phyloP scores from a whole-genome alignment of 1,139 yeast genomes.

The Saccharomyces hybrid region DNA sequence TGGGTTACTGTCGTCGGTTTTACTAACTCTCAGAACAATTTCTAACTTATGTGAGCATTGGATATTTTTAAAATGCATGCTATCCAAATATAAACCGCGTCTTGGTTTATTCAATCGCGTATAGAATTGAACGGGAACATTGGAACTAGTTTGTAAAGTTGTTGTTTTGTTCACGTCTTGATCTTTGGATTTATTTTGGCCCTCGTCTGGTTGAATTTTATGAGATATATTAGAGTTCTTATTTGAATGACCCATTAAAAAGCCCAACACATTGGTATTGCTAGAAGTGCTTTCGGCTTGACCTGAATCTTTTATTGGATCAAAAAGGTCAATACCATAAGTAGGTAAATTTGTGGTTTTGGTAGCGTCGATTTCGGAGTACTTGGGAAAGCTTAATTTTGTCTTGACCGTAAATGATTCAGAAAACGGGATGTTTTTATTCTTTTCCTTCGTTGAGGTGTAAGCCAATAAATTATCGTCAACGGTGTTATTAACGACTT shows the following conservation, averaged over 20 bases:
- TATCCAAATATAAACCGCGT: slow-evolving; percentile 53
- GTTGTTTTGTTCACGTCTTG: neutral
- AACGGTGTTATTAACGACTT: slow-evolving; percentile 50
- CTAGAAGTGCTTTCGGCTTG: neutral
- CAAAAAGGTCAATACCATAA: slow-evolving; percentile 25
- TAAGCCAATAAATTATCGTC: slow-evolving; percentile 55
- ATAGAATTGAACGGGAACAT: slow-evolving; percentile 10
- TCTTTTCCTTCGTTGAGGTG: slow-evolving; percentile 34
- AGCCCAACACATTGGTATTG: slow-evolving; percentile 4
- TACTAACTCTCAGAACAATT: slow-evolving; percentile 65
- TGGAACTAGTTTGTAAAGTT: slow-evolving; percentile 10
- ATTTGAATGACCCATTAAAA: slow-evolving; percentile 4
- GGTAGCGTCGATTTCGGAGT: slow-evolving; percentile 9
- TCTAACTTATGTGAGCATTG: slow-evolving; percentile 68
- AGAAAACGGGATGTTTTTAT: slow-evolving; percentile 19
- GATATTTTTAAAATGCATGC: slow-evolving; percentile 55
- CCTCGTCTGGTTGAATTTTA: neutral
- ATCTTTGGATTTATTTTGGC: neutral
- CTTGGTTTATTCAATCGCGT: slow-evolving; percentile 20
- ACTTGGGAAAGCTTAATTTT: slow-evolving; percentile 22
- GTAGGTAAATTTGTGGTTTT: slow-evolving; percentile 18
- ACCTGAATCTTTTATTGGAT: slow-evolving; percentile 1
- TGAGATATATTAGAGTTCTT: neutral
- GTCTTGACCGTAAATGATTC: slow-evolving; percentile 29
- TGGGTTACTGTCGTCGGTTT: slow-evolving; percentile 41